Percentiles rank a stretch among this genome's conserved stretches.
phyloP scores from a whole-genome alignment of 352 stramenopile genomes.

The Phytophthora pinifolia region DNA sequence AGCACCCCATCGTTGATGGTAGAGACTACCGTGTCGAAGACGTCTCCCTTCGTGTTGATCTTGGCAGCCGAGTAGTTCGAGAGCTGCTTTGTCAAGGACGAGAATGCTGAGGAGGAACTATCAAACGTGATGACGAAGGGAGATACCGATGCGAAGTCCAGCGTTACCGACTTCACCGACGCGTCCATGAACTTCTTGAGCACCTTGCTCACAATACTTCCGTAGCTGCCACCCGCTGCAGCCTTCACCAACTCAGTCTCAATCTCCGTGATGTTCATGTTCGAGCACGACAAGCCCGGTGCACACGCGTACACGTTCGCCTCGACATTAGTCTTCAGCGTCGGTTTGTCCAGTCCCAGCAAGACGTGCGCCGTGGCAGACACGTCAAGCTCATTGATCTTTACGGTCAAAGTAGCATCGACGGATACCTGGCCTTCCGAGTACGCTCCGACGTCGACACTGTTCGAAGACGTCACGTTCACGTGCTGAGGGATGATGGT shows the following conservation, averaged over 20 bases:
- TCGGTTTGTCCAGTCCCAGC: conserved; percentile 33
- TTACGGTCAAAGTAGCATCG: conserved; percentile 30
- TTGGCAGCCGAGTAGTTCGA: conserved; percentile 43
- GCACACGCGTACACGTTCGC: conserved; percentile 38
- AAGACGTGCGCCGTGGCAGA: conserved; percentile 26
- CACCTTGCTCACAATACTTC: conserved; percentile 33
- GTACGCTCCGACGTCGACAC: conserved; percentile 32
- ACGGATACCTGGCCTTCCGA: conserved; percentile 35
- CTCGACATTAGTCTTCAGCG: conserved; percentile 20
- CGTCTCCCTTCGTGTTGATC: conserved; percentile 56
- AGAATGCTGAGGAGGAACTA: conserved; percentile 33
- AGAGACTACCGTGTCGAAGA: conserved; percentile 39
- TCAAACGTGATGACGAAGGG: conserved; percentile 45
- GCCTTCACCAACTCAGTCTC: conserved; percentile 30
- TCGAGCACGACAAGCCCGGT: conserved; percentile 28
- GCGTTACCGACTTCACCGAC: conserved; percentile 29
- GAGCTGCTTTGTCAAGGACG: conserved; percentile 33
- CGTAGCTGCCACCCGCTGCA: conserved; percentile 26
- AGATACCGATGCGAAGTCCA: conserved; percentile 43
- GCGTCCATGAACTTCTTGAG: conserved; percentile 31
- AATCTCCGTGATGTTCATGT: conserved; percentile 34
- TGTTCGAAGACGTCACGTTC: conserved; percentile 37
- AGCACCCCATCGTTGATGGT: conserved; percentile 35
- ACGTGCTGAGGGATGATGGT: conserved; percentile 35
- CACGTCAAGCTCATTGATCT: conserved; percentile 35